Base-by-base conservation (phyloP, 441 rosid genomes). In the Pelargonium cotyledonis region DNA sequence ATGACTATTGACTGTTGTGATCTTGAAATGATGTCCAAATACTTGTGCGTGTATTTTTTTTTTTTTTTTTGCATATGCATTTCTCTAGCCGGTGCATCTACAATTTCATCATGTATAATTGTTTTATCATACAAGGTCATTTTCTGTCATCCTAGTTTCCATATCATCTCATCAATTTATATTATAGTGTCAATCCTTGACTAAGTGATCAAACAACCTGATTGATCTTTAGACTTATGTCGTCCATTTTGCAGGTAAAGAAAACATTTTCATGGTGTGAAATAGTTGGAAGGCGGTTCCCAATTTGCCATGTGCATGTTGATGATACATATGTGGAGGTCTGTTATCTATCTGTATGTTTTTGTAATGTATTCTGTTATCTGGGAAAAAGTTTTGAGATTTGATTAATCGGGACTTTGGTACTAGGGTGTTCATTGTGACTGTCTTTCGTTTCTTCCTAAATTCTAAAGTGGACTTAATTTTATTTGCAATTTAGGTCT, bases 221-320 rank as follows among this genome's bases (percentile, higher is more conserved):
- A 12, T 15, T 55, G 18, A 55, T 47, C 55, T 47, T 61, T 11
- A 44, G 15, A 14, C 55, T 40, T 44, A 0, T 46, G 70, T 65
- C 31, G 44, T n/a, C 5, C 57, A 14, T 14, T 35, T 68, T 78
- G 69, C 84, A 92, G 97, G 95, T 89, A 58, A 69, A 65, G 67
- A 81, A 74, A 63, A 72, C 84, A 73, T 92, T 95, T 80, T 73
- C 92, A 0, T 75, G 81, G 76, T 85, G 90, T 81, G 82, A 73
- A 75, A 88, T 90, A 69, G 84, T 95, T 71, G 99, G 98, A 68
- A 85, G 70, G 81, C 80, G 95, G 72, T 92, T 95, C 81, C 96
- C 91, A 61, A 92, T 95, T 75, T 95, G 99, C 77, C 96, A 88
- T 46, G 97, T 95, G 31, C 85, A 89, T 70, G 38, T 89, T 5